Base-by-base conservation (phyloP, 495 filamentous ascomycete species). In the Aspergillus sclerotioniger region DNA sequence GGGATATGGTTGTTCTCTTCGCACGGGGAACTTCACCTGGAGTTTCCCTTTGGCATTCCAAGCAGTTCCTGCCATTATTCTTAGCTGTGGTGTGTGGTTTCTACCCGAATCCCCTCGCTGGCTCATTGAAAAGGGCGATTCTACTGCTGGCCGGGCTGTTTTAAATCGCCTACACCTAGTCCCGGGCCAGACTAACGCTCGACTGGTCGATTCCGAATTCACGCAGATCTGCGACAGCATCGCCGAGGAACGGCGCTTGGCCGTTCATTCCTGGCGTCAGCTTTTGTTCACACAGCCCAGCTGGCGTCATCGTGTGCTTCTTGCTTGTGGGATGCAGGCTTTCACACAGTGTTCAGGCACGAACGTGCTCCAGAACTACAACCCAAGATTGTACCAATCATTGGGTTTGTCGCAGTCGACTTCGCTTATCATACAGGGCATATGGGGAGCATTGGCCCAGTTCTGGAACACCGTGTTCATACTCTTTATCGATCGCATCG, bases 31-130 rank as follows among this genome's bases (percentile, higher is more conserved):
- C 13, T 80, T 82, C 48, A 68, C 78, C 61, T 83, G 83, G 83
- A 70, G 82, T 33, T 77, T 85, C 35, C 82, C 82, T 0, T 75
- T 86, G 19, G 77, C 79, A 15, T 76, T 84, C 21, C 82, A 84
- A 58, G 72, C 72, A 32, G 63, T 78, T 1, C 82, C 82, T 7
- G 73, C 78, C 7, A 44, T 84, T 4, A 58, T 80, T n/a, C 69
- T 86, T 20, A 70, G 67, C 7, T 56, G 68, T 8, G 80, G 81
- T 10, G 67, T 82, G 29, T 76, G 74, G 61, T 82, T 81, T 60
- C 72, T 85, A 12, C 71, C 73, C 9, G 83, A 85, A 62, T 82
- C 79, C 0, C 83, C 83, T 12, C 68, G 83, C 47, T 86, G 82
- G 82, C 69, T 86, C 8, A 76, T 81, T 29, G 74, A 82, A 57